Evolutionary conservation across 2,329 filamentous ascomycete species (phyloP).

Genomic region (Cladosporium sp.): DNA sequence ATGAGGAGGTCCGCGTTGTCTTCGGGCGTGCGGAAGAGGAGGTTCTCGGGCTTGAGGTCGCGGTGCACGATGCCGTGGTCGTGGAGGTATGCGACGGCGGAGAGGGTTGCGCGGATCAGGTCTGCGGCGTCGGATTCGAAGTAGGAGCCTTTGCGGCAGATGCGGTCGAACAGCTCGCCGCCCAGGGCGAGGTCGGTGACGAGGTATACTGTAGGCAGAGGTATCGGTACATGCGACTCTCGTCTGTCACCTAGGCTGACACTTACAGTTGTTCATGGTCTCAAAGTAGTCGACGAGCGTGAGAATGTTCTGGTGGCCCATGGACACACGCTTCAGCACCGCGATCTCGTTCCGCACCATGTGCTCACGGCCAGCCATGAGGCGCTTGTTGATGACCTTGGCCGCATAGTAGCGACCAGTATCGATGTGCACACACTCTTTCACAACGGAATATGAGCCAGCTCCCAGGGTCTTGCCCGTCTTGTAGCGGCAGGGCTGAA

Average conservation of each 20-base stretch:
- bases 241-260: neutral
- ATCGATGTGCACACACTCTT: conserved; percentile 98
- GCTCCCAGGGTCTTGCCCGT: conserved; percentile 96
- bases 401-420: conserved; percentile 97
- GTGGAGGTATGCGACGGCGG: conserved; percentile 96
- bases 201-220: conserved; percentile 62
- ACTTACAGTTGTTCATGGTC: conserved; percentile 89
- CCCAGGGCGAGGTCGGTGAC: conserved; percentile 95
- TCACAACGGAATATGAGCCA: conserved; percentile 95
- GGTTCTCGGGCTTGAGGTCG: conserved; percentile 94
- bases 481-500: conserved; percentile 97
- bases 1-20: conserved; percentile 96
- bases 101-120: conserved; percentile 87
- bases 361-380: conserved; percentile 96
- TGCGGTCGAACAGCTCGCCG: conserved; percentile 95
- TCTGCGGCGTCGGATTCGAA: conserved; percentile 96
- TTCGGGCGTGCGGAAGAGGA: conserved; percentile 93
- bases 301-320: conserved; percentile 97
- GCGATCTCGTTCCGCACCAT: conserved; percentile 99
- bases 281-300: conserved; percentile 99
- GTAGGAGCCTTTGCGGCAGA: conserved; percentile 97
- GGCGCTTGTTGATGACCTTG: conserved; percentile 97
- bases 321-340: conserved; percentile 93
- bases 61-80: conserved; percentile 98
- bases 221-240: neutral